Base-by-base conservation (phyloP, 306 rosid species). In the Quercus suber region DNA sequence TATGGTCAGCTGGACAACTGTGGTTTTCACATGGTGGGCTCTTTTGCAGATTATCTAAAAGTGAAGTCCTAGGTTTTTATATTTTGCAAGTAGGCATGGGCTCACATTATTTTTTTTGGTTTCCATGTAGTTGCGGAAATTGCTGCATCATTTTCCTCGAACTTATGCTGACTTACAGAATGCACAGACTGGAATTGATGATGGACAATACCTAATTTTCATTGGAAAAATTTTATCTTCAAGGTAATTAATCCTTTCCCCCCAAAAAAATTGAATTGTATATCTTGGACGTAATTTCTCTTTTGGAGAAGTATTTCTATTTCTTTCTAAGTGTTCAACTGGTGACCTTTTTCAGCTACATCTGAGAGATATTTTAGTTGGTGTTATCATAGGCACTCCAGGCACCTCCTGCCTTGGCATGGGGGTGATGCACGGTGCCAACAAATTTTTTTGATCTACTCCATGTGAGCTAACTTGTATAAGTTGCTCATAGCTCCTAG, bases 141-240 rank as follows among this genome's bases (percentile, higher is more conserved):
- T 95, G 88, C 90, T 95, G 25, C 93, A 89, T 77, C 99, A 95
- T 86, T 95, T 87, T 85, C 99, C 98, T 19, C 92, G 99, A 75
- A 91, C 97, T 43, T 95, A 92, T 78, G 97, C 96, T 58, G 92
- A 92, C 87, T 87, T 95, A 70, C 95, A 86, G 83, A 95, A 92
- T 79, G 94, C 93, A 23, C 93, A 89, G 68, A 81, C 87, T 82
- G 80, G 88, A 55, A 91, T 91, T 89, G 85, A 88, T 76, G 97
- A 92, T 27, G 99, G 97, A 58, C 97, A 91, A 59, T 92, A 95
- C 87, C 86, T 95, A 86, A 92, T 95, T 79, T 92, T 88, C 75
- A 79, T 92, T 33, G 99, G 99, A 71, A 90, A 90, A 81, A 78
- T 95, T 77, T 77, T 92, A 77, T 89, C 91, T 74, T 92, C 97